These are phyloP conservation scores for Cordyceps cateniannulata DNA, from an alignment of 2,329 filamentous ascomycete species.

Conservation along the genomic window DNA sequence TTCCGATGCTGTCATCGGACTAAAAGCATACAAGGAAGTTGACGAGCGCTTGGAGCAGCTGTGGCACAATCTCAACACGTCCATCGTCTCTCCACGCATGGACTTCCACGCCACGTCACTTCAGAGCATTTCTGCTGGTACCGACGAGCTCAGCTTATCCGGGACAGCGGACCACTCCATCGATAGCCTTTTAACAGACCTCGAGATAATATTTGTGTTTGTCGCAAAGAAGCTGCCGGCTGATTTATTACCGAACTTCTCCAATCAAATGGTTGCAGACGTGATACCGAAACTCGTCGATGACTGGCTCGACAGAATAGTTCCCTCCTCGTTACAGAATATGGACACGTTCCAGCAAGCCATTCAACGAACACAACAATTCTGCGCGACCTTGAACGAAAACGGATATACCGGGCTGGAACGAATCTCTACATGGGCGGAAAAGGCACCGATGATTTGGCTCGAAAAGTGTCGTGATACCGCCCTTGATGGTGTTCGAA, in stretches of 20 bases:
- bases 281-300: conserved; percentile 63
- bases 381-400: conserved; percentile 57
- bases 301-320: conserved; percentile 66
- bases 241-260: conserved; percentile 54
- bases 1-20: conserved; percentile 46
- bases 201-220: conserved; percentile 46
- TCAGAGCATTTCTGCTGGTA: conserved; percentile 35
- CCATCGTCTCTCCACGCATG: conserved; percentile 56
- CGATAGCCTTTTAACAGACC: conserved; percentile 46
- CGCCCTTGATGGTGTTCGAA: conserved; percentile 68
- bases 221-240: conserved; percentile 45
- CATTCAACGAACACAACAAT: conserved; percentile 56
- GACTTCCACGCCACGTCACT: conserved; percentile 28
- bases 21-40: conserved; percentile 55
- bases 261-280: conserved; percentile 62
- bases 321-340: conserved; percentile 67
- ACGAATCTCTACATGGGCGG: conserved; percentile 72
- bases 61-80: conserved; percentile 56
- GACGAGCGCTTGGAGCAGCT: conserved; percentile 53
- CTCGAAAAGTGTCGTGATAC: conserved; percentile 75
- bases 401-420: conserved; percentile 56
- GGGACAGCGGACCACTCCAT: conserved; percentile 40
- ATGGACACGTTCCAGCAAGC: conserved; percentile 66
- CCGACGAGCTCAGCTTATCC: conserved; percentile 35
- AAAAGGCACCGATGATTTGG: conserved; percentile 76